Base-by-base conservation (phyloP, 176 grass and related monocot species). In the Eleusine indica region DNA sequence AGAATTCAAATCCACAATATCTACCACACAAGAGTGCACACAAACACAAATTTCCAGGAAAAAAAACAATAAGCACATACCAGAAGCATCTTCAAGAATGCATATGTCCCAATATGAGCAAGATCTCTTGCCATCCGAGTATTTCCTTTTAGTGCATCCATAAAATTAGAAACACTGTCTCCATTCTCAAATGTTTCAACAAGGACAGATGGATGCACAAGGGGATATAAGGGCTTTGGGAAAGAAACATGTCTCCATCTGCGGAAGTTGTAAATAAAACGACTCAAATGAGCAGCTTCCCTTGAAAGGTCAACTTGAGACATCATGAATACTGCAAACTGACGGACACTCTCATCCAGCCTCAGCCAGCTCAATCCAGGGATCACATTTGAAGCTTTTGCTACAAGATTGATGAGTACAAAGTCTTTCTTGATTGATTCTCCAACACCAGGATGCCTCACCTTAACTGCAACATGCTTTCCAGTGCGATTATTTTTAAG, bases 161-260 rank as follows among this genome's bases (percentile, higher is more conserved):
- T 83, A 91, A 91, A 93, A 81, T 19, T 85, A 73, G 96, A 89
- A 91, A 98, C 96, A 85, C 88, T 98, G 76, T 95, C 93, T 76
- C 96, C 96, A 73, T 95, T 79, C 85, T 98, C 96, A 90, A 95
- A 98, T 67, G 92, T 95, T 89, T 98, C 96, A 28, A 98, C 93
- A 88, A 98, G 91, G 77, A 98, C 96, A 49, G 92, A 93, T 82
- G 96, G 96, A 87, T 98, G 96, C 41, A 98, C 96, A 82, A 95
- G 88, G 54, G 96, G 96, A 89, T 98, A 98, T 37, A 98, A 72
- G 21, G 96, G 96, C 80, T 89, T 88, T 48, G 96, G 96, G 82
- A 98, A 98, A 79, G 96, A 98, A 67, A 98, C 91, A 64, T 86
- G 82, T 57, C 81, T 98, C 96, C 96, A 98, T 75, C 68, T 91